Conservation (phyloP, 2,329 filamentous ascomycete species). For the Cladosporium sp. region DNA sequence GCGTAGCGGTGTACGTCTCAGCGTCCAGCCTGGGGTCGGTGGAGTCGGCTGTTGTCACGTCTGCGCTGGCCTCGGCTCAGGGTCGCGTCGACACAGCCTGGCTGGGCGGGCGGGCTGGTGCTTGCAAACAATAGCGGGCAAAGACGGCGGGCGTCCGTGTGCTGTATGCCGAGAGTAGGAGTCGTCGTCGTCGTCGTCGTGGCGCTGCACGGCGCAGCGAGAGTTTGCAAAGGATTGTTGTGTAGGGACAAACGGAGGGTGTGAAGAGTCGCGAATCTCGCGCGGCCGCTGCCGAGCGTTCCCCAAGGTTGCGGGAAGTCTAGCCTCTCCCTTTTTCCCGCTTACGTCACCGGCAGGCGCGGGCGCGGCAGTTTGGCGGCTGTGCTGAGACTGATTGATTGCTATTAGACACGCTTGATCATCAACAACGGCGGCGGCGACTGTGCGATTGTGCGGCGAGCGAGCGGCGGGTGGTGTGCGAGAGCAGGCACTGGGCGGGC, state of each 20-base stretch:
- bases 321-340: constrained; percentile 1
- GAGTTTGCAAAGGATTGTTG: not conserved
- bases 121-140: not conserved
- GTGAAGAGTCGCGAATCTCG: constrained; percentile 2
- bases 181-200: no score
- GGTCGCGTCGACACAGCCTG: constrained; percentile 7
- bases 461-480: no score
- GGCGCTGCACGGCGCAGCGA: not conserved
- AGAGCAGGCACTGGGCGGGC: not conserved
- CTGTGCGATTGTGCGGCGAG: no score
- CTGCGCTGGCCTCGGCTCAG: constrained; percentile 6
- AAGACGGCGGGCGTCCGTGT: constrained; percentile 4
- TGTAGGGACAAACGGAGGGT: not conserved
- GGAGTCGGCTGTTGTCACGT: constrained; percentile 8
- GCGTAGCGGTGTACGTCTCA: constrained; percentile 9
- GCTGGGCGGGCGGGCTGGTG: not conserved
- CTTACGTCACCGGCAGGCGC: not conserved
- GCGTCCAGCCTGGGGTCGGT: constrained; percentile 5
- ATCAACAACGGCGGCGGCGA: no score
- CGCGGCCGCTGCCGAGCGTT: not conserved
- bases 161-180: not conserved
- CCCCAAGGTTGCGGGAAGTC: constrained; percentile 1
- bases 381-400: not conserved
- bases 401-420: no score
- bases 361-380: not conserved